Evolutionary conservation across 495 filamentous ascomycete species (phyloP), one percentile per base, ranked within the genome.

Genomic region (Talaromyces stipitatus): DNA sequence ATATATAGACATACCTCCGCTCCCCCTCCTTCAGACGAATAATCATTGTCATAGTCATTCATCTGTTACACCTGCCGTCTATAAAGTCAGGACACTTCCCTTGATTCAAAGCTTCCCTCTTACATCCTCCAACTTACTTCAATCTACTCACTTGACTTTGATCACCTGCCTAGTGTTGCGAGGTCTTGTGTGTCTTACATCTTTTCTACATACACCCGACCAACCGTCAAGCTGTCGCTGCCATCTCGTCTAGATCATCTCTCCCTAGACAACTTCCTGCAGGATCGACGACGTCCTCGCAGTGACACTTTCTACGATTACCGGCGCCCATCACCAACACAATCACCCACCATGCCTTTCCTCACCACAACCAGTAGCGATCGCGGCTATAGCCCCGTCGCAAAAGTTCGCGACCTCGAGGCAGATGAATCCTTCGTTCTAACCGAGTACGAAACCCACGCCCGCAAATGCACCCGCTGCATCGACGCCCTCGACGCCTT

Each of bases 391-490:
- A 63, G 58, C 28, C 59, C 61, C 36, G 62, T 54, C 9, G 53
- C 57, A 33, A 59, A 59, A 50, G 65, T 66, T 12, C 69, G 69
- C 26, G 59, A 63, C 7, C 66, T 65, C 48, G 50, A 43, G n/a
- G 64, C 61, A 24, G 63, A 71, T 38, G 70, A 73, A 57, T 36
- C 60, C 18, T 65, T 61, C 16, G 70, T 70, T 23, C 64, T 73
- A 55, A 55, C 61, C 36, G 54, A 61, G 22, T 73, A 68, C 51
- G 65, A 67, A 23, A 53, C 48, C 3, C 70, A 73, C 55, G 62
- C 70, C 54, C 61, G 61, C n/a, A 67, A 63, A 66, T 83, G 80
- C 70, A 33, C 61, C 20, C 54, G 57, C 22, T 83, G 80, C 59
- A 61, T 61, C 12, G 54, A 71, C 27, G 67, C 78, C 4, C 68